Conservation (phyloP, 176 grass and related monocot genomes). For the Elaeis guineensis region DNA sequence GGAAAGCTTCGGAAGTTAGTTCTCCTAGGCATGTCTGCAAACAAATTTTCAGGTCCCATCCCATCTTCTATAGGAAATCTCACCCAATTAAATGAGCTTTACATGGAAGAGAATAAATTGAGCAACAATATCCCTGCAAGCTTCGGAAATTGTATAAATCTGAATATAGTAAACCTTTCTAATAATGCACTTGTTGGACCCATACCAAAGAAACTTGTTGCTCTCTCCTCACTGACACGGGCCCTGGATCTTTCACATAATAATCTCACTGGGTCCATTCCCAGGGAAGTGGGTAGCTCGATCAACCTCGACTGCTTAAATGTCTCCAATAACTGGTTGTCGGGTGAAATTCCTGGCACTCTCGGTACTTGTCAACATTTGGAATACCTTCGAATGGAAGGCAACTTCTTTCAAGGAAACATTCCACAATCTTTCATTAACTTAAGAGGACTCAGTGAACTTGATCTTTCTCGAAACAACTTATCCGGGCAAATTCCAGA, state of each 20-base stretch:
- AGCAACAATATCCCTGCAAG: not conserved
- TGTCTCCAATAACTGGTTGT: not conserved
- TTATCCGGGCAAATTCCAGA: conserved; percentile 5
- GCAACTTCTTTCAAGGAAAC: not conserved
- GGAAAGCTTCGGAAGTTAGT: conserved; percentile 21
- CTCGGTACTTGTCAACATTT: conserved; percentile 2
- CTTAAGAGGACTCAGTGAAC: not conserved
- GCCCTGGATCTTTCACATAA: conserved; percentile 1
- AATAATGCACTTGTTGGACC: conserved; percentile 3
- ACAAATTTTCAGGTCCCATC: conserved; percentile 4
- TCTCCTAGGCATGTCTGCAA: conserved; percentile 6
- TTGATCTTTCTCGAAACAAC: conserved; percentile 18
- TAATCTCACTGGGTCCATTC: not conserved
- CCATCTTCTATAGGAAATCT: conserved; percentile 22
- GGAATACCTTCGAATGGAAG: not conserved
- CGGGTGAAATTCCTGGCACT: not conserved
- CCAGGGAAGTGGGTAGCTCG: conserved; percentile 7
- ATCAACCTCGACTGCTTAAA: conserved; percentile 1
- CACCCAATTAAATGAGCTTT: not conserved
- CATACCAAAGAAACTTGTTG: conserved; percentile 3
- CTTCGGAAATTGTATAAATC: not conserved
- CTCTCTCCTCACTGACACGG: too few species aligned
- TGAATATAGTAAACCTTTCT: not conserved
- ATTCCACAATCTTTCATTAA: not conserved
- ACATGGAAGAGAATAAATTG: not conserved